phyloP scores from a whole-genome alignment of 2,329 filamentous ascomycete genomes.

The Arachnopeziza araneosa region DNA sequence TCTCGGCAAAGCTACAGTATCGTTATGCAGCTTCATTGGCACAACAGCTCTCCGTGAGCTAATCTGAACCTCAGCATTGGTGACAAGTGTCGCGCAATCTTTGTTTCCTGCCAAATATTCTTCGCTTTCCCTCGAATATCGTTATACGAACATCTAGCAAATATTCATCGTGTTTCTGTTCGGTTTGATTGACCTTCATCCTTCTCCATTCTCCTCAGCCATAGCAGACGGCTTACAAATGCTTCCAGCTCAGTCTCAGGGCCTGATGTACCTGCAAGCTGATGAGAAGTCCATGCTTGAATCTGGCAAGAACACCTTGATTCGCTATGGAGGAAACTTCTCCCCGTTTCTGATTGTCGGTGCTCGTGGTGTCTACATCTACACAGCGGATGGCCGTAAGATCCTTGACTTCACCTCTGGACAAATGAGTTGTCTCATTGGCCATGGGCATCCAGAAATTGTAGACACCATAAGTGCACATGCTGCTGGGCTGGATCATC shows the following conservation, averaged over 20 bases:
- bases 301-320: conserved; percentile 10
- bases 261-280: conserved; percentile 9
- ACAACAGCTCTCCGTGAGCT: no score
- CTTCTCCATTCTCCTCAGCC: no score
- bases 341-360: conserved; percentile 17
- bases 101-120: no score
- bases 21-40: no score
- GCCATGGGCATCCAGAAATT: conserved; percentile 53
- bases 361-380: conserved; percentile 32
- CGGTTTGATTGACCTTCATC: no score
- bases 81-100: no score
- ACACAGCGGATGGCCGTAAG: conserved; percentile 36
- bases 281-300: conserved; percentile 11
- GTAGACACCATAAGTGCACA: conserved; percentile 46
- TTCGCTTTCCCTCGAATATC: no score
- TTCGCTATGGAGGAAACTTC: conserved; percentile 21
- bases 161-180: no score
- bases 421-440: conserved; percentile 54
- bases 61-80: no score
- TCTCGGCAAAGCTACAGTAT: no score
- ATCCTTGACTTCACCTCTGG: conserved; percentile 56
- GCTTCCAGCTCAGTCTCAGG: neutral
- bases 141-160: no score
- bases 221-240: neutral
- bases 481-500: conserved; percentile 49